A percentile compares a stretch with the other conserved stretches of the same genome.
Conservation (phyloP, 306 rosid genomes). For the Chamaecrista fasciculata region DNA sequence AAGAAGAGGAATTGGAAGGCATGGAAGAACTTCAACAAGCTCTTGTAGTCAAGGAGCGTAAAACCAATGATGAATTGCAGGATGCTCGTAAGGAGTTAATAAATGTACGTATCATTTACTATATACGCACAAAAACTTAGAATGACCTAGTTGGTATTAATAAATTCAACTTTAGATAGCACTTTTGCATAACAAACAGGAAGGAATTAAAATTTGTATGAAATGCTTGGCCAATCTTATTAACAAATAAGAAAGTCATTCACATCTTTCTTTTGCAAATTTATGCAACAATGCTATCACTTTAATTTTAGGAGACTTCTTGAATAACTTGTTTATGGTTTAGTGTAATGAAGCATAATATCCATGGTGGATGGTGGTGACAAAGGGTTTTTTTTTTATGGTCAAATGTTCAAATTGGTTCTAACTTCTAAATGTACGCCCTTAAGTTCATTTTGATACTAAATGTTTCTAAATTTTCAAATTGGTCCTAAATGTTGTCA, state of each 20-base stretch:
- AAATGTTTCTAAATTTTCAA: too few relatives aligned
- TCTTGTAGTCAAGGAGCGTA: constrained; percentile 58
- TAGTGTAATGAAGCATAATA: background rate
- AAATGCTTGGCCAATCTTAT: background rate
- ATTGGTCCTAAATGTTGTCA: too few relatives aligned
- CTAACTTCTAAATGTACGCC: too few relatives aligned
- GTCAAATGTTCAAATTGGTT: too few relatives aligned
- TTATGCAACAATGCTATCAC: too few relatives aligned
- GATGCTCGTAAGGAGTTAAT: constrained; percentile 77
- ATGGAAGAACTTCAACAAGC: constrained; percentile 44
- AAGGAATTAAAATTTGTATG: background rate
- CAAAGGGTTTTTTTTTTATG: background rate
- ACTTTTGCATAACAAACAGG: background rate
- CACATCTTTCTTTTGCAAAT: background rate
- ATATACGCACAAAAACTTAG: background rate
- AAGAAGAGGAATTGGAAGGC: constrained; percentile 53
- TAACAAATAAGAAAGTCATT: background rate
- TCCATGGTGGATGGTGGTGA: background rate
- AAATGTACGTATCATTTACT: constrained; percentile 35
- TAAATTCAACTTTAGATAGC: too few relatives aligned
- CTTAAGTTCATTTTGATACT: too few relatives aligned
- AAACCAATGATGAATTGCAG: constrained; percentile 75
- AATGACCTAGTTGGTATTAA: background rate
- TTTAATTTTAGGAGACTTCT: background rate
- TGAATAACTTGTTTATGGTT: background rate